Evolutionary conservation across 441 rosid species (phyloP).

Genomic region (Metrosideros polymorpha): DNA sequence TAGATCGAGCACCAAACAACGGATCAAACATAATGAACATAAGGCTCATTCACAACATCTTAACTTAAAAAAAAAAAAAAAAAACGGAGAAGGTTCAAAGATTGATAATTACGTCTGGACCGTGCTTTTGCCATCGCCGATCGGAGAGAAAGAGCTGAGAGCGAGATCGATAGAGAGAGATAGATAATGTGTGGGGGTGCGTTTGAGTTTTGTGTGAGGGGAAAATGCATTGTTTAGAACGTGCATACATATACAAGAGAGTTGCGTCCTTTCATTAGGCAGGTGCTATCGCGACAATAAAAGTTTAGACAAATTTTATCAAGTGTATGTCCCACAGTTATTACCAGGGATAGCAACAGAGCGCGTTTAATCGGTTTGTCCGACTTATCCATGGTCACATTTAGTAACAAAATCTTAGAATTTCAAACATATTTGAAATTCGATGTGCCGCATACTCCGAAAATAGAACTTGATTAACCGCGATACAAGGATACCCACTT

Average conservation of each 20-base stretch:
- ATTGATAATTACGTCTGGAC: background rate
- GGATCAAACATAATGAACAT: background rate
- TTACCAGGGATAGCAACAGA: background rate
- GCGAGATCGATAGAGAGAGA: background rate
- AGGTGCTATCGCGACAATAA: fast-evolving
- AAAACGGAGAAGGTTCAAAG: background rate
- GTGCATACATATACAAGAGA: background rate
- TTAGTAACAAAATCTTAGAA: background rate
- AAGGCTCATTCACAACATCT: background rate
- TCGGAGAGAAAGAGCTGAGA: background rate
- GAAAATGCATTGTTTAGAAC: background rate
- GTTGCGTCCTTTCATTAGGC: background rate
- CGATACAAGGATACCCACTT: background rate
- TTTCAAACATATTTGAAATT: fast-evolving
- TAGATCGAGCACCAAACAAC: background rate
- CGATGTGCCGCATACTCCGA: fast-evolving
- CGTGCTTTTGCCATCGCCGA: fast-evolving
- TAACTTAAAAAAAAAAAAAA: background rate
- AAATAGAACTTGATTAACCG: background rate
- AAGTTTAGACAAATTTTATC: background rate
- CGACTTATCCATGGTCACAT: background rate
- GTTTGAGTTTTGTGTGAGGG: background rate
- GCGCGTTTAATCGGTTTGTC: background rate
- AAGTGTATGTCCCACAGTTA: fast-evolving
- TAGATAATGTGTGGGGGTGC: background rate